These are phyloP conservation scores for Acanthamoeba royreba DNA, from an alignment of 208 protist genomes.

Conservation along the genomic window DNA sequence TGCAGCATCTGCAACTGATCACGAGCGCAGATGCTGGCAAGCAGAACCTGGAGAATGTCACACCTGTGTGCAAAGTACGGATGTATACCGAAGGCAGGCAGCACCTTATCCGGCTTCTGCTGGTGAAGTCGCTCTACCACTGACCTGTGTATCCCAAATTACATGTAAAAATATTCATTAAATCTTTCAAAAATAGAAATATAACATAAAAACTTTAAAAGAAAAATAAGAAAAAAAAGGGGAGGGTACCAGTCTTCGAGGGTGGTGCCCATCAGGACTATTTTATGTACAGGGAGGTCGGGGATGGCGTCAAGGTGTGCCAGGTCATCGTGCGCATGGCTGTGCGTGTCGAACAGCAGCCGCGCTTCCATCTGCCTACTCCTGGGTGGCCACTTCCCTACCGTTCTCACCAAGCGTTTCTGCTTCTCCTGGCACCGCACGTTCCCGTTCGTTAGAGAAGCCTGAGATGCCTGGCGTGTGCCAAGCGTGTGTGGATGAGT, in stretches of 20 bases:
- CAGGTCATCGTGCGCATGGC: constrained; percentile 14
- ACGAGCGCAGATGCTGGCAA: no score
- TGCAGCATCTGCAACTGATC: no score
- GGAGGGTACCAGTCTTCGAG: neutral
- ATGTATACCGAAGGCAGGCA: constrained; percentile 18
- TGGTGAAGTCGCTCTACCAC: neutral
- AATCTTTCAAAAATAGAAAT: no score
- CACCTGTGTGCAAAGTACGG: constrained; percentile 34
- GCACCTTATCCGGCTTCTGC: neutral
- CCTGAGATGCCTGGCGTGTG: no score
- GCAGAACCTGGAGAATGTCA: no score
- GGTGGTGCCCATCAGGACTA: neutral
- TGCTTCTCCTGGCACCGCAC: no score
- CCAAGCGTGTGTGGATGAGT: no score
- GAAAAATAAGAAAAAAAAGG: neutral
- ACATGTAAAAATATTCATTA: neutral
- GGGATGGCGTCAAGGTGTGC: neutral
- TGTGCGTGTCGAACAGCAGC: constrained; percentile 39
- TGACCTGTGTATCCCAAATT: neutral
- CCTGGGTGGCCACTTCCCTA: no score
- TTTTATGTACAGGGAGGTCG: neutral
- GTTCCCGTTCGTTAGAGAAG: no score
- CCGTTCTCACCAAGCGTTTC: no score
- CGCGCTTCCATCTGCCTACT: neutral
- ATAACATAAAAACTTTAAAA: neutral